Conservation (phyloP, 202 grass and related monocot genomes). For the Dendrocalamus latiflorus region DNA sequence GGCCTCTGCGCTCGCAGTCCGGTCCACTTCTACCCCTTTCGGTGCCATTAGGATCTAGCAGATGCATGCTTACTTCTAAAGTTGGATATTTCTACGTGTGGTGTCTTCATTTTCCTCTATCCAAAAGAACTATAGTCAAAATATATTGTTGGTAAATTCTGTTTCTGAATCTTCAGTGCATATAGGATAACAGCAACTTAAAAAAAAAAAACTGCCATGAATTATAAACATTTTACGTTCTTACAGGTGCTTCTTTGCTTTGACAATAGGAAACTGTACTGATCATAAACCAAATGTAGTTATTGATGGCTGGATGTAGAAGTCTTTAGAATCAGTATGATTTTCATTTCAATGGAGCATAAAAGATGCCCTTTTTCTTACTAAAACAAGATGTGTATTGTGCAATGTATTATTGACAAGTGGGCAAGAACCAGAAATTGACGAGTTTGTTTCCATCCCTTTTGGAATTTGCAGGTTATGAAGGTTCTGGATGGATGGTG, state of each 20-base stretch:
- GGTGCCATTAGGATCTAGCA: conserved; percentile 41
- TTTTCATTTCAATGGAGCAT: background rate
- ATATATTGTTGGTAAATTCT: background rate
- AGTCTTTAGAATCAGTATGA: background rate
- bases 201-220: too few species aligned
- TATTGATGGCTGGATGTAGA: background rate
- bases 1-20: conserved; percentile 31
- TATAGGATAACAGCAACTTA: too few species aligned
- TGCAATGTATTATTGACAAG: conserved; percentile 4
- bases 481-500: conserved; percentile 36
- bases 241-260: background rate
- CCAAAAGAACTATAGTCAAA: background rate
- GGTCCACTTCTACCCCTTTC: conserved; percentile 52
- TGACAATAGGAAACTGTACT: background rate
- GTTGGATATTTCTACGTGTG: background rate
- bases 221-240: too few species aligned
- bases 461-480: conserved; percentile 36
- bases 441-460: conserved; percentile 29
- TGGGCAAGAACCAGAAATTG: conserved; percentile 12
- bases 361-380: background rate
- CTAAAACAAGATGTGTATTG: conserved; percentile 10
- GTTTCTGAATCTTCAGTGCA: conserved; percentile 2
- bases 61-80: background rate
- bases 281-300: background rate
- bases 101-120: background rate